These are phyloP conservation scores for Trichoderma polysporum DNA, from an alignment of 2,329 filamentous ascomycete species.

Conservation along the genomic window DNA sequence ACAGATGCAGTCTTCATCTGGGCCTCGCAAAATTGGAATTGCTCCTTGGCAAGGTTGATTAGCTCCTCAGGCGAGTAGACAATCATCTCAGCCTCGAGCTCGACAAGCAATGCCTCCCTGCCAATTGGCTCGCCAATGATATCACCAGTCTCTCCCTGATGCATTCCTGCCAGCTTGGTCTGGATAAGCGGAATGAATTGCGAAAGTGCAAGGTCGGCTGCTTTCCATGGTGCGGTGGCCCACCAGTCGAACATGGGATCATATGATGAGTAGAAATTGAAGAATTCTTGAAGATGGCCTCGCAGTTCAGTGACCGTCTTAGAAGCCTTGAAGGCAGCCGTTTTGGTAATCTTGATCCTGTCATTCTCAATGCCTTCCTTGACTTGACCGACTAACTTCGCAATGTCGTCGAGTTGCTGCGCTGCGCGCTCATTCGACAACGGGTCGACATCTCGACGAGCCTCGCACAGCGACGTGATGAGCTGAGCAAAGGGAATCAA, in stretches of 20 bases:
- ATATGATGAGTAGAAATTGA: slow-evolving; percentile 53
- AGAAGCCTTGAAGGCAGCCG: slow-evolving; percentile 48
- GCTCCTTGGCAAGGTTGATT: slow-evolving; percentile 48
- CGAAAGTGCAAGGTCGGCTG: slow-evolving; percentile 39
- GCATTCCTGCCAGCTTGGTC: slow-evolving; percentile 45
- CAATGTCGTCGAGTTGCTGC: slow-evolving; percentile 39
- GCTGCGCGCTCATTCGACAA: slow-evolving; percentile 46
- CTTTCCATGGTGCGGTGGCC: slow-evolving; percentile 46
- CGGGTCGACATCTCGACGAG: slow-evolving; percentile 44
- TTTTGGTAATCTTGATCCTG: slow-evolving; percentile 38
- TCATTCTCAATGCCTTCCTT: slow-evolving; percentile 36
- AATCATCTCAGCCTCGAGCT: slow-evolving; percentile 57
- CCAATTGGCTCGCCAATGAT: slow-evolving; percentile 60
- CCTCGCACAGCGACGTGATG: slow-evolving; percentile 48
- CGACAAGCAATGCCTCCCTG: slow-evolving; percentile 48
- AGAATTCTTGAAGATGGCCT: slow-evolving; percentile 46
- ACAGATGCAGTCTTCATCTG: slow-evolving; percentile 54
- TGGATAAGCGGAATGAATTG: slow-evolving; percentile 40
- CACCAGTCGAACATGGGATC: slow-evolving; percentile 60
- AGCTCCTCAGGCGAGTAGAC: slow-evolving; percentile 58
- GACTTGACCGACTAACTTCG: slow-evolving; percentile 34
- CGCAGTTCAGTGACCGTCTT: slow-evolving; percentile 43
- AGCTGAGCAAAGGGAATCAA: slow-evolving; percentile 46
- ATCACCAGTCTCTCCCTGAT: slow-evolving; percentile 43
- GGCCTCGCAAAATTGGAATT: slow-evolving; percentile 55